phyloP scores from a whole-genome alignment of 2,329 filamentous ascomycete species.

The Botrytis elliptica region DNA sequence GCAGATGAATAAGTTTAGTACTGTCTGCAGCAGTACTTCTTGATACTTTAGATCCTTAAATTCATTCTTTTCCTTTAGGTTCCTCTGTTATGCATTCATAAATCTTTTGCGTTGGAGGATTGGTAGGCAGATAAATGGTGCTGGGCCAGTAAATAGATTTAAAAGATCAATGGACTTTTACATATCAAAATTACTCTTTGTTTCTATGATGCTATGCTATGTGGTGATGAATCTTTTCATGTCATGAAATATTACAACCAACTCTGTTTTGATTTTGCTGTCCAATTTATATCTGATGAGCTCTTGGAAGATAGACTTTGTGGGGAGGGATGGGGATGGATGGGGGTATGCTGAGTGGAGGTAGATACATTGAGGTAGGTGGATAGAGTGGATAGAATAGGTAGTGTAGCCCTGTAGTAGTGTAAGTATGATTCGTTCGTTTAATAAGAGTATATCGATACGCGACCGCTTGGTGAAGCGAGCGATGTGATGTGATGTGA shows the following conservation, averaged over 20 bases:
- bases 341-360: too few species aligned
- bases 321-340: too few species aligned
- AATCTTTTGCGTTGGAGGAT: not conserved
- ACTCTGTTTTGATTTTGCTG: not conserved
- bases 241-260: not conserved
- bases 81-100: not conserved
- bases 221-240: not conserved
- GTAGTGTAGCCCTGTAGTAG: too few species aligned
- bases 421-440: not conserved
- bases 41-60: not conserved
- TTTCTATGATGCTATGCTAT: not conserved
- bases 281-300: not conserved
- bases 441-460: not conserved
- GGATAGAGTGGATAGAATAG: too few species aligned
- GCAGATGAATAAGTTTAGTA: not conserved
- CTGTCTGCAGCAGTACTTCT: not conserved
- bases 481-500: not conserved
- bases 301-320: not conserved
- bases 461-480: not conserved
- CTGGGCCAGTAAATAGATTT: conserved; percentile 5
- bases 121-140: not conserved
- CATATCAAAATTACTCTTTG: not conserved
- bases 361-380: too few species aligned
- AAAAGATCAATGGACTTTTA: not conserved
- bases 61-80: not conserved